Evolutionary conservation across 768 basidiomycete species (phyloP).

Genomic region (Hortiboletus flavorubellus): DNA sequence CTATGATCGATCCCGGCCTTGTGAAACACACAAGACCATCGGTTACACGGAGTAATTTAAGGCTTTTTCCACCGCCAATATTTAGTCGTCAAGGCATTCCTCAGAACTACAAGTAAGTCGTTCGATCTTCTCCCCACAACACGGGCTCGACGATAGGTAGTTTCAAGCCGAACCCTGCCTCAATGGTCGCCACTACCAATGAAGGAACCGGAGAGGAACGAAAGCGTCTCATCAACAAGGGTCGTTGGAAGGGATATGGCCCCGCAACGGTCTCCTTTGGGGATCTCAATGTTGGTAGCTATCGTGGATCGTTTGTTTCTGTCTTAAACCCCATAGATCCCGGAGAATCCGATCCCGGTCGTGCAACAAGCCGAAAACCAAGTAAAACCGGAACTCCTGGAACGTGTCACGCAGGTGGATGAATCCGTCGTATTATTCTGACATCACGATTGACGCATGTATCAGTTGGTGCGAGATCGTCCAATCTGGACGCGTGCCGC

Average conservation of each 20-base stretch:
- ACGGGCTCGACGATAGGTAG: conserved; percentile 33
- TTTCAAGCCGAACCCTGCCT: conserved; percentile 75
- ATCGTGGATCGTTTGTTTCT: neutral
- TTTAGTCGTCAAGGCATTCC: conserved; percentile 82
- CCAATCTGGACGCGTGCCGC: conserved; percentile 90
- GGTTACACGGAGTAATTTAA: conserved; percentile 52
- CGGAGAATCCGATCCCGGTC: conserved; percentile 57
- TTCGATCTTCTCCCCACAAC: neutral
- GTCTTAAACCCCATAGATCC: conserved; percentile 43
- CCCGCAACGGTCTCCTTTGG: conserved; percentile 67
- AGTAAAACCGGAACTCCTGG: conserved; percentile 52
- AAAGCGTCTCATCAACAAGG: conserved; percentile 78
- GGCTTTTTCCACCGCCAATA: conserved; percentile 83
- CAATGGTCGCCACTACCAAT: conserved; percentile 65
- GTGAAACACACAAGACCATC: conserved; percentile 11
- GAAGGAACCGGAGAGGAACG: conserved; percentile 79
- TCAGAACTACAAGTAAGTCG: conserved; percentile 71
- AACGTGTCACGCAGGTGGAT: conserved; percentile 51
- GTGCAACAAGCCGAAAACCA: conserved; percentile 58
- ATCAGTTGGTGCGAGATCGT: conserved; percentile 67
- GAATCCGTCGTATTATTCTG: neutral
- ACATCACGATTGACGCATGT: conserved; percentile 7
- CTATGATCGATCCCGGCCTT: conserved; percentile 53
- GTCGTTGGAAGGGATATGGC: conserved; percentile 84
- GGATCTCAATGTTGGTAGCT: conserved; percentile 43